Conservation (phyloP, 805 yeast genomes). For the Yamadazyma paraphyllophila region DNA sequence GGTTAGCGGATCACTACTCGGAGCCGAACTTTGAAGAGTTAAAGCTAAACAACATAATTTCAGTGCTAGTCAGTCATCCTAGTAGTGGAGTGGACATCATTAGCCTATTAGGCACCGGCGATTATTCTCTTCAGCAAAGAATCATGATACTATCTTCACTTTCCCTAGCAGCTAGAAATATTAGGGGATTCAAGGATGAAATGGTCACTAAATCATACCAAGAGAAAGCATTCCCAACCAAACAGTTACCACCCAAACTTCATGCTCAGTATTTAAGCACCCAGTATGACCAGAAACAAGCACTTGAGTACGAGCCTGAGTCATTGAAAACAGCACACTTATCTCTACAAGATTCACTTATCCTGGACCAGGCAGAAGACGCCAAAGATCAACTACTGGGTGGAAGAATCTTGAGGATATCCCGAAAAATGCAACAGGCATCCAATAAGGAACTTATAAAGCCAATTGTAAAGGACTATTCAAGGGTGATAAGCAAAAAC, state of each 20-base stretch:
- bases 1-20: slow-evolving; percentile 55
- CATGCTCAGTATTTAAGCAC: slow-evolving; percentile 41
- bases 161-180: slow-evolving; percentile 70
- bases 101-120: slow-evolving; percentile 59
- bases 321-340: slow-evolving; percentile 7
- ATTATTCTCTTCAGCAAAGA: slow-evolving; percentile 78
- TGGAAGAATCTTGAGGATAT: slow-evolving; percentile 45
- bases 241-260: slow-evolving; percentile 44
- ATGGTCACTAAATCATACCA: slow-evolving; percentile 35
- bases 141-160: slow-evolving; percentile 64
- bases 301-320: slow-evolving; percentile 5
- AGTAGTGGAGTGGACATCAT: slow-evolving; percentile 44
- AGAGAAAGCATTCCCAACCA: slow-evolving; percentile 31
- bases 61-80: slow-evolving; percentile 55
- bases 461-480: slow-evolving; percentile 33
- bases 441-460: not conserved
- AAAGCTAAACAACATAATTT: slow-evolving; percentile 61
- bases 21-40: slow-evolving; percentile 60
- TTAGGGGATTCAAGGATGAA: slow-evolving; percentile 60
- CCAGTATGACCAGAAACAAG: slow-evolving; percentile 4
- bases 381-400: slow-evolving; percentile 30
- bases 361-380: slow-evolving; percentile 28
- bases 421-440: slow-evolving; percentile 29
- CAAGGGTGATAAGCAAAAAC: slow-evolving; percentile 40
- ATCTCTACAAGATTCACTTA: slow-evolving; percentile 31